phyloP scores from a whole-genome alignment of 495 filamentous ascomycete genomes.

The Podospora sp. region DNA sequence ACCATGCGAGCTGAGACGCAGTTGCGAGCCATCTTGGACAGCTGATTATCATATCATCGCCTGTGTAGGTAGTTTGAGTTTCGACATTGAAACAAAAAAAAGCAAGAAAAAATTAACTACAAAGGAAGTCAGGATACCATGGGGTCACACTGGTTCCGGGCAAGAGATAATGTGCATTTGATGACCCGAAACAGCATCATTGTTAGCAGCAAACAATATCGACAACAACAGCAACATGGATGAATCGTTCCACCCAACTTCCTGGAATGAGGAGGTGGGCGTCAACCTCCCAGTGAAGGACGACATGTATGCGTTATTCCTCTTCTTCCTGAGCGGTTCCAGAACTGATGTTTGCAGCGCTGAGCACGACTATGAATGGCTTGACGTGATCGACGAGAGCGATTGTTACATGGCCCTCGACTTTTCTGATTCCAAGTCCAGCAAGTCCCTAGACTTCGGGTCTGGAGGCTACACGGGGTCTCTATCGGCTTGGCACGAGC shows the following conservation, averaged over 20 bases:
- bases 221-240: constrained; percentile 2
- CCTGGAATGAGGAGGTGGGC: not conserved
- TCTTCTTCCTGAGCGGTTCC: not conserved
- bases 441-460: constrained; percentile 4
- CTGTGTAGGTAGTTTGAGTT: not conserved
- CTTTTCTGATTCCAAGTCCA: not conserved
- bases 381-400: constrained; percentile 1
- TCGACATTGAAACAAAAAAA: not conserved
- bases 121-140: too few species aligned
- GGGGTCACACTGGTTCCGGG: too few species aligned
- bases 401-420: constrained; percentile 6
- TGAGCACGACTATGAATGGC: constrained; percentile 7
- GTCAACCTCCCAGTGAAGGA: not conserved
- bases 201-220: not conserved
- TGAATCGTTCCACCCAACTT: not conserved
- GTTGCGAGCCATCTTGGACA: not conserved
- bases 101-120: too few species aligned
- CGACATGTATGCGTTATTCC: not conserved
- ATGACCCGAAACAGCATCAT: not conserved
- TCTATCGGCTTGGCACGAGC: constrained; percentile 1
- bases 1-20: not conserved
- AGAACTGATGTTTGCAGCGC: not conserved
- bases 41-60: not conserved
- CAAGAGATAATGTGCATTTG: too few species aligned
- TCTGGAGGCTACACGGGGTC: not conserved